A percentile compares a stretch with the other conserved stretches of the same genome.
phyloP scores from a whole-genome alignment of 202 grass and related monocot genomes.

The Brachypodium distachyon region DNA sequence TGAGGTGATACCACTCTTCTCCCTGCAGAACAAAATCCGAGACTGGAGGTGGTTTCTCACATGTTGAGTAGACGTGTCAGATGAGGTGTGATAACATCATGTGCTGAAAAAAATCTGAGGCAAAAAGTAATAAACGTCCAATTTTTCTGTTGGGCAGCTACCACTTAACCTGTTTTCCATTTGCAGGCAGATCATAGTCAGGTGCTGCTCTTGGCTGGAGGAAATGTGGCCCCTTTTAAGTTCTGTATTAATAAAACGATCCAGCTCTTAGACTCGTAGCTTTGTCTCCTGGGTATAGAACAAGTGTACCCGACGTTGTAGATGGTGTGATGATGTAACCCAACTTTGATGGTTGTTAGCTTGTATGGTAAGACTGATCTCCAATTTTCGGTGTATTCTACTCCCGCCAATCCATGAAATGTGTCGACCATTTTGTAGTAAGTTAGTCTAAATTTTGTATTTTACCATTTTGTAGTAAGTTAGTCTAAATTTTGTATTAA shows the following conservation, averaged over 20 bases:
- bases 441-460: no score
- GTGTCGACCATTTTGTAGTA: no score
- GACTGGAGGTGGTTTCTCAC: slow-evolving; percentile 52
- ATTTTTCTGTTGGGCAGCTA: background rate
- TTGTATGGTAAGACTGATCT: background rate
- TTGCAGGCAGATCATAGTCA: background rate
- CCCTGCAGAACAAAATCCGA: slow-evolving; percentile 62
- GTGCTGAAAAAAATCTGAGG: background rate
- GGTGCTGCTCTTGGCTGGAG: background rate
- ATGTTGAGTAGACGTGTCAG: slow-evolving; percentile 61
- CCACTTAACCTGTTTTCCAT: background rate
- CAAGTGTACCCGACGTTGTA: background rate
- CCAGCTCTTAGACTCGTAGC: slow-evolving; percentile 3
- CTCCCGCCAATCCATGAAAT: no score
- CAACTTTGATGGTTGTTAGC: background rate
- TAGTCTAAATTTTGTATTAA: no score
- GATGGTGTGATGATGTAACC: background rate
- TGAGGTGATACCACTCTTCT: slow-evolving; percentile 6
- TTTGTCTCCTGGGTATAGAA: background rate
- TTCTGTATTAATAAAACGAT: slow-evolving; percentile 11
- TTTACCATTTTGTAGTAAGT: no score
- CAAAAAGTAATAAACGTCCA: background rate
- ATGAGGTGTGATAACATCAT: slow-evolving; percentile 5
- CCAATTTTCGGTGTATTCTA: background rate
- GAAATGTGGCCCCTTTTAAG: background rate